These are phyloP conservation scores for Symmetrospora coprosmae DNA, from an alignment of 768 basidiomycete genomes.

Conservation along the genomic window DNA sequence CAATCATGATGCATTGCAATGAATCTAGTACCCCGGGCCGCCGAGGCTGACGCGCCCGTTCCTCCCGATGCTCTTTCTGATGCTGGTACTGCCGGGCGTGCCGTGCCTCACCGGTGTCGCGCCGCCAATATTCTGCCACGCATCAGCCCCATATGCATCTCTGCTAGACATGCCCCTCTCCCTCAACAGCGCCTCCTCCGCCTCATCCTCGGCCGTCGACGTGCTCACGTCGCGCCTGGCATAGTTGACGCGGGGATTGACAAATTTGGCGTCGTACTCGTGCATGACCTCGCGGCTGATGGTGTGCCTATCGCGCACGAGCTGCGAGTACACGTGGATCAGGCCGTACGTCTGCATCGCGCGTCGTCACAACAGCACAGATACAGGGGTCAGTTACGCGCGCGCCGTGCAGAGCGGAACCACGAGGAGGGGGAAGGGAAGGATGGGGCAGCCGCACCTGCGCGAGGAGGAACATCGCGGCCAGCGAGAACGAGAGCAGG, in stretches of 20 bases:
- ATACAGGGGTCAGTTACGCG: background rate
- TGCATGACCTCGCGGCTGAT: slow-evolving; percentile 28
- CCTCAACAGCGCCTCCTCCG: no score
- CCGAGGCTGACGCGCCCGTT: no score
- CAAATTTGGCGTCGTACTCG: slow-evolving; percentile 11
- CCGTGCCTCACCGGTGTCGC: no score
- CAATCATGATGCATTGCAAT: no score
- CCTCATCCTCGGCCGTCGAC: slow-evolving; percentile 31
- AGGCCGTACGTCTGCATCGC: slow-evolving; percentile 23
- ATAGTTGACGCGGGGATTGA: background rate
- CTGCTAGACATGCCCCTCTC: no score
- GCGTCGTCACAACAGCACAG: background rate
- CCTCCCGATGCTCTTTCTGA: no score
- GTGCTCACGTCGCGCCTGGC: slow-evolving; percentile 29
- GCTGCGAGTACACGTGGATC: slow-evolving; percentile 23
- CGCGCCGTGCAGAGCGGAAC: no score
- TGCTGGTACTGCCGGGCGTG: no score
- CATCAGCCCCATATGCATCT: no score
- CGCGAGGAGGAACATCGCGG: background rate
- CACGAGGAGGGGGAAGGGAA: background rate
- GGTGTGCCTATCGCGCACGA: slow-evolving; percentile 24
- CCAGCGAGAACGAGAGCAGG: slow-evolving; percentile 21
- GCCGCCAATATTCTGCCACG: no score
- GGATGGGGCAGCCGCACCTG: slow-evolving; percentile 14
- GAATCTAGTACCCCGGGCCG: no score